A percentile compares a stretch with the other conserved stretches of the same genome.
These are phyloP conservation scores for Debaryomyces nepalensis DNA, from an alignment of 1,139 yeast species.

Conservation along the genomic window DNA sequence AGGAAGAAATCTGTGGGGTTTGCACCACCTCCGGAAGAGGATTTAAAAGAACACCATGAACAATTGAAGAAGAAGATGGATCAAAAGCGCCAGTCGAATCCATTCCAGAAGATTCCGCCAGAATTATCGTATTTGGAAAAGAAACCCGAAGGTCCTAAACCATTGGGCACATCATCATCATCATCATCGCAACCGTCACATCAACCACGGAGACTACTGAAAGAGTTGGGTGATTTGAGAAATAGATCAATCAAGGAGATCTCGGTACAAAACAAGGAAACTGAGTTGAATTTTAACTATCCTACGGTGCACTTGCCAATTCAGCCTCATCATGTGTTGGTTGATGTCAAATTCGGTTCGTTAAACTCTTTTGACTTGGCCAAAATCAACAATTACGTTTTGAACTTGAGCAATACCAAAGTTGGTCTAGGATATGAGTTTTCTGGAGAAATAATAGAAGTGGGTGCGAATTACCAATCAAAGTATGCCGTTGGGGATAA, in stretches of 20 bases:
- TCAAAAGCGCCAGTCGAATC: slow-evolving; percentile 32
- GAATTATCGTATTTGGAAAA: slow-evolving; percentile 46
- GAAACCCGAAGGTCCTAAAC: slow-evolving; percentile 29
- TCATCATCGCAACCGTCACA: background rate
- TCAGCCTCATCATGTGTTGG: slow-evolving; percentile 36
- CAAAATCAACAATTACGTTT: slow-evolving; percentile 41
- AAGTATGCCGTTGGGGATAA: slow-evolving; percentile 36
- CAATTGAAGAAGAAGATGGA: slow-evolving; percentile 31
- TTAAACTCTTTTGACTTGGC: slow-evolving; percentile 45
- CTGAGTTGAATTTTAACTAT: slow-evolving; percentile 48
- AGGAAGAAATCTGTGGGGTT: slow-evolving; percentile 45
- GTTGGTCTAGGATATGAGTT: slow-evolving; percentile 51
- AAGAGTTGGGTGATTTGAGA: slow-evolving; percentile 35
- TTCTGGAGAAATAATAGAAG: slow-evolving; percentile 39
- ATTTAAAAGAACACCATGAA: slow-evolving; percentile 40
- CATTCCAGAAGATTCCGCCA: slow-evolving; percentile 50
- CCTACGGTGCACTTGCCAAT: slow-evolving; percentile 44
- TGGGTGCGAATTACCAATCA: slow-evolving; percentile 33
- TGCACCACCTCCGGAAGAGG: slow-evolving; percentile 46
- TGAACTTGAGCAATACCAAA: slow-evolving; percentile 43
- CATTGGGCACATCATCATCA: slow-evolving; percentile 16
- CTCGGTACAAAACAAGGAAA: slow-evolving; percentile 47
- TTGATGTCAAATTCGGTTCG: slow-evolving; percentile 43
- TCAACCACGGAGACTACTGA: background rate
- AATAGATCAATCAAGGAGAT: slow-evolving; percentile 45